Evolutionary conservation across 1,284 basidiomycete genomes (phyloP).

Genomic region (Agroathelia rolfsii): DNA sequence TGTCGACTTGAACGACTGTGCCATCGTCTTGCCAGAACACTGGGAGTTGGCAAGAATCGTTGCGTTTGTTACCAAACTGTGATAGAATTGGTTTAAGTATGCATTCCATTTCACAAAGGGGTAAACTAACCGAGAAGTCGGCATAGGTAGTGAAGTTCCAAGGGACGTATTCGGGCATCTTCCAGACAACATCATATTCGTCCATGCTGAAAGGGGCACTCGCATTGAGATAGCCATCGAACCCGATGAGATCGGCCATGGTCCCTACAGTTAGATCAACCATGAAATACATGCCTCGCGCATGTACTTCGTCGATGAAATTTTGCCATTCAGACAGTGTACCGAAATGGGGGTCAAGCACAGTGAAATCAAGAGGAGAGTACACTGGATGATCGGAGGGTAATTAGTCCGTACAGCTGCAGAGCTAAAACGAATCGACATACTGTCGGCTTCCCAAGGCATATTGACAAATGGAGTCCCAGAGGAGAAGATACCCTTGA

Average conservation of each 20-base stretch:
- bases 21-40: slow-evolving; percentile 74
- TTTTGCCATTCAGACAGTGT: slow-evolving; percentile 68
- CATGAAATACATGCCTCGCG: slow-evolving; percentile 82
- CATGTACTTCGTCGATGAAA: slow-evolving; percentile 68
- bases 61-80: slow-evolving; percentile 57
- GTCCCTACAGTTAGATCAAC: slow-evolving; percentile 89
- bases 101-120: not conserved
- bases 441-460: slow-evolving; percentile 91
- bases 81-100: slow-evolving; percentile 7
- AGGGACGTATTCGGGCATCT: slow-evolving; percentile 64
- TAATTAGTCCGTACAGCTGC: slow-evolving; percentile 6
- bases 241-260: slow-evolving; percentile 80
- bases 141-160: slow-evolving; percentile 80
- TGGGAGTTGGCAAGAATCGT: slow-evolving; percentile 66
- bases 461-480: slow-evolving; percentile 90
- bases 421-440: slow-evolving; percentile 22
- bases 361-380: slow-evolving; percentile 82
- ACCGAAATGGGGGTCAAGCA: slow-evolving; percentile 87
- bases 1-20: slow-evolving; percentile 43
- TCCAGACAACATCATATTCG: slow-evolving; percentile 73
- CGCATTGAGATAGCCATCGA: slow-evolving; percentile 65
- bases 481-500: slow-evolving; percentile 77
- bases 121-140: slow-evolving; percentile 57
- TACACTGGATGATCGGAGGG: slow-evolving; percentile 51
- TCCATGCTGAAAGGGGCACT: slow-evolving; percentile 71